Conservation (phyloP, 129 eudicot species). For the Chrysanthemum seticuspe region DNA sequence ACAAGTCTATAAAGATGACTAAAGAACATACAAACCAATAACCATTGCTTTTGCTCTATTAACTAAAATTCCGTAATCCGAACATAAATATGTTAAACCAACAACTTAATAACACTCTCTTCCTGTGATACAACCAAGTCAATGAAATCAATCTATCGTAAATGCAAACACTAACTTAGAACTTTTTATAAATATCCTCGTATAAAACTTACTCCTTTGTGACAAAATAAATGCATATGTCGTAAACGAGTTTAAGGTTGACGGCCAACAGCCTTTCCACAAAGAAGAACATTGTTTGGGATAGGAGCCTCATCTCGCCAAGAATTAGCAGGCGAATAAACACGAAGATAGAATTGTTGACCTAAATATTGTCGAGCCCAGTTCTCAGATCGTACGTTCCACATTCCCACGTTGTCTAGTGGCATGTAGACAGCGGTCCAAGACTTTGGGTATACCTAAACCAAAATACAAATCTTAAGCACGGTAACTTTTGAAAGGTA, state of each 20-base stretch:
- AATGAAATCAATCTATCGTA: background rate
- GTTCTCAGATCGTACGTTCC: constrained; percentile 70
- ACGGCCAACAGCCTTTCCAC: constrained; percentile 67
- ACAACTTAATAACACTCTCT: background rate
- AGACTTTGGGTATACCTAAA: constrained; percentile 71
- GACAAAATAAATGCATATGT: background rate
- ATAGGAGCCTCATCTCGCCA: constrained; percentile 78
- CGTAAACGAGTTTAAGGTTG: constrained; percentile 17
- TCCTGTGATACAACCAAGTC: background rate
- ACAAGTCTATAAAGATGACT: no score
- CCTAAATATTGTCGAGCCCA: constrained; percentile 80
- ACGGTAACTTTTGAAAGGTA: background rate
- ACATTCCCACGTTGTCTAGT: constrained; percentile 81
- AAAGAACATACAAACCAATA: no score
- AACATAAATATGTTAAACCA: constrained; percentile 2
- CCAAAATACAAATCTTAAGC: background rate
- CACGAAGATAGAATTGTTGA: constrained; percentile 77
- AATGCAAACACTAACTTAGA: background rate
- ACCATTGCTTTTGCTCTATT: background rate
- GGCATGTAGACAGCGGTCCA: constrained; percentile 89
- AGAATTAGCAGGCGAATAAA: constrained; percentile 58
- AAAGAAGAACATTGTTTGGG: constrained; percentile 69
- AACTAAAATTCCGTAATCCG: background rate
- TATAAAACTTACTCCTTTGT: constrained; percentile 7
- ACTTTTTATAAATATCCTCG: background rate